Conservation (phyloP, 139 green algal genomes). For the Closterium sp. region DNA sequence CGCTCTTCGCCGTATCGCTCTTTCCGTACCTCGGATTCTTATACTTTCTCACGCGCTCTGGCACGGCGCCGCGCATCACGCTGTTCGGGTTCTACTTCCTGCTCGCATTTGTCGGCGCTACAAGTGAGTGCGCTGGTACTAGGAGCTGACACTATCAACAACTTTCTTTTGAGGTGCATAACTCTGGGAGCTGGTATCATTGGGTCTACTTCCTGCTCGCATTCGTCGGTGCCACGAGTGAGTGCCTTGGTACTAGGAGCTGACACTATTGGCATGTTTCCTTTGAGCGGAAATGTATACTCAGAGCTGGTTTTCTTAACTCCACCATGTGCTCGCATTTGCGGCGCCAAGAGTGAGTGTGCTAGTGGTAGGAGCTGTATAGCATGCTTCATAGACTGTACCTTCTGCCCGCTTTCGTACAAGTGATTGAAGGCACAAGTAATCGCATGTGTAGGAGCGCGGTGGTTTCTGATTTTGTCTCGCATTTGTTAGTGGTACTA, state of each 20-base stretch:
- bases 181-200: no score
- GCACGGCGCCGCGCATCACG: conserved; percentile 40
- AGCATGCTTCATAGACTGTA: not conserved
- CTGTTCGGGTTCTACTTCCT: conserved; percentile 96
- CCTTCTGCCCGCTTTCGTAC: no score
- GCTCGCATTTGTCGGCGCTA: conserved; percentile 84
- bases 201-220: conserved; percentile 95
- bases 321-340: no score
- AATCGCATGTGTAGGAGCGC: no score
- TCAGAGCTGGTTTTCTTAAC: no score
- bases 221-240: conserved; percentile 74
- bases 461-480: no score
- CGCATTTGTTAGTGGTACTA: no score
- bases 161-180: not conserved
- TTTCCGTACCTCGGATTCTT: conserved; percentile 94
- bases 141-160: conserved; percentile 1
- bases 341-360: no score
- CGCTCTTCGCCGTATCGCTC: conserved; percentile 82
- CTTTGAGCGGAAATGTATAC: no score
- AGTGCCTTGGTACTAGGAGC: no score
- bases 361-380: not conserved
- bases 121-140: conserved; percentile 27
- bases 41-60: conserved; percentile 66
- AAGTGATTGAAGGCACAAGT: conserved; percentile 17
- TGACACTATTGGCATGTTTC: no score